Evolutionary conservation across 805 yeast genomes (phyloP).

Genomic region (Tetrapisispora taiwanensis): DNA sequence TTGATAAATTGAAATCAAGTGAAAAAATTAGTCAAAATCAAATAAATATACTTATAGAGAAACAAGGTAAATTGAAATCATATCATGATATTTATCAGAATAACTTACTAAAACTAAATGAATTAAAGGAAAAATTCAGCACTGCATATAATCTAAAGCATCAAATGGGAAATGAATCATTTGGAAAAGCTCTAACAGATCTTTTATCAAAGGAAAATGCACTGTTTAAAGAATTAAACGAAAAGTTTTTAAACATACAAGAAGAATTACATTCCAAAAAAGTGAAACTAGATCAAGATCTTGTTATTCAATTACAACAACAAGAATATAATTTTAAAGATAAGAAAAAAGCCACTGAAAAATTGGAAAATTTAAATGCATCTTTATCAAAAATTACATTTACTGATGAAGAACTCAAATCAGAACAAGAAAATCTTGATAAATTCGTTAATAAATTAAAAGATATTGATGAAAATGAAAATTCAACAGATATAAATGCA

Average conservation of each 20-base stretch:
- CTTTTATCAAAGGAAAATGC: neutral
- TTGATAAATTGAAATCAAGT: conserved; percentile 16
- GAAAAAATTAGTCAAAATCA: conserved; percentile 25
- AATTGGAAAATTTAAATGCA: conserved; percentile 31
- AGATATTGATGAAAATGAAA: conserved; percentile 22
- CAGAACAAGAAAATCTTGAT: conserved; percentile 35
- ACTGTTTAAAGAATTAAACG: neutral
- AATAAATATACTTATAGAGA: conserved; percentile 33
- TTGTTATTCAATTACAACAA: conserved; percentile 27
- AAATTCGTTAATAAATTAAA: conserved; percentile 30
- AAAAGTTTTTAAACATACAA: neutral
- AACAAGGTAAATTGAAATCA: conserved; percentile 48
- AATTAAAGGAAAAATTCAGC: neutral
- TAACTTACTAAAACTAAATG: neutral
- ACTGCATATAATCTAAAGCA: neutral
- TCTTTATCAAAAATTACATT: conserved; percentile 32
- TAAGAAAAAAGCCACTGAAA: conserved; percentile 26
- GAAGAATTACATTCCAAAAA: conserved; percentile 16
- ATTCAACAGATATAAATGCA: conserved; percentile 23
- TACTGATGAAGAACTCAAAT: conserved; percentile 39
- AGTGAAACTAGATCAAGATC: conserved; percentile 4
- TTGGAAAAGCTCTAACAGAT: neutral
- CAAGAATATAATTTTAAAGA: conserved; percentile 41
- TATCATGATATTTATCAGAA: conserved; percentile 25
- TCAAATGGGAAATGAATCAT: neutral